Evolutionary conservation across 805 yeast species (phyloP), one percentile per base, ranked within the genome.

Genomic region (Ogataea salicorniae): DNA sequence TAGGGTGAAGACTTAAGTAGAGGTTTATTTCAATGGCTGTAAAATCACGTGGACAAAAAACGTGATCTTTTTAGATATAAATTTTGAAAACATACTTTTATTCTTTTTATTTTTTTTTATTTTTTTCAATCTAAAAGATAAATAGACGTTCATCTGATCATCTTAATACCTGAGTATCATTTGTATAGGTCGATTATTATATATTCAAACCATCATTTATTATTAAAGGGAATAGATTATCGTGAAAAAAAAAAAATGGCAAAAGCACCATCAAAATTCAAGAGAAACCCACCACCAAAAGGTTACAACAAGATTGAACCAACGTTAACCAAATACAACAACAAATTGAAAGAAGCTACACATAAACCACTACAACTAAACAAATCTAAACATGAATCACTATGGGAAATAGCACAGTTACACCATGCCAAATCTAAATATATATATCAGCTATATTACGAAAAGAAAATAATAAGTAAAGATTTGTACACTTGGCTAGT

Each of bases 381-480:
- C 20, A 69, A 75, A 16, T 73, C 76, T n/a, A 79, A 80, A 47
- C 72, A 75, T 46, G 81, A 81, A 51, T 69, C 80, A 2, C 61
- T 81, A 8, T 87, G 94, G 90, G 84, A 83, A 45, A 80, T 89
- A 17, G 72, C 77, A 53, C 79, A 76, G 57, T 63, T 87, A n/a
- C 75, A 82, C 49, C 92, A 87, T 61, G 90, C 86, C 58, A 74
- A 84, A 42, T 80, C 92, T 1, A 66, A 91, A 45, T 90, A 89
- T 58, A 71, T 90, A 2, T 90, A 83, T 61, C 85, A 83, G 17
- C 62, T 89, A 59, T 82, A 80, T 60, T 87, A 86, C 68, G 80
- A 81, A 52, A 75, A 86, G 52, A 80, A 84, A 53, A 73, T 81
- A 17, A 86, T 90, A 17, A 75, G 84, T 1, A 68, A 72, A 42